phyloP scores from a whole-genome alignment of 257 asterid species.

The Cinchona pubescens region DNA sequence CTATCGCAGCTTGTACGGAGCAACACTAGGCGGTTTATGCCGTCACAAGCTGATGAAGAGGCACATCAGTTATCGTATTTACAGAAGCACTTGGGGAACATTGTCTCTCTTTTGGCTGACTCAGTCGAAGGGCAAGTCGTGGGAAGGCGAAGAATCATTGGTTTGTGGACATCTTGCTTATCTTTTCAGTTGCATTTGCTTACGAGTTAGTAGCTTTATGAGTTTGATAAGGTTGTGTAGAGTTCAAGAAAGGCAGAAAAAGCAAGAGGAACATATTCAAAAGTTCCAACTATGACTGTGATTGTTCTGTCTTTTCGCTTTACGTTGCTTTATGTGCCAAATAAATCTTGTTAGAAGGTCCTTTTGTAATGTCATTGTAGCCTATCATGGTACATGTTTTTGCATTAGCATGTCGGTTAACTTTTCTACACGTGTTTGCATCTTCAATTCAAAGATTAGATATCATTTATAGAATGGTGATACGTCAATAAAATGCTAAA shows the following conservation, averaged over 20 bases:
- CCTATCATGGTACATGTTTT: neutral
- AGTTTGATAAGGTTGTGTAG: neutral
- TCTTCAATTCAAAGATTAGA: neutral
- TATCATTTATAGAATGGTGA: neutral
- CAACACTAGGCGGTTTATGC: slow-evolving; percentile 86
- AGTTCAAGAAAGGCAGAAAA: neutral
- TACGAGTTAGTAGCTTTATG: neutral
- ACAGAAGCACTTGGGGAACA: slow-evolving; percentile 82
- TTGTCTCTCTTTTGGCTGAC: slow-evolving; percentile 87
- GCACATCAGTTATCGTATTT: slow-evolving; percentile 94
- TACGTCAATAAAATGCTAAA: neutral
- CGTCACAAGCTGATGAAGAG: slow-evolving; percentile 92
- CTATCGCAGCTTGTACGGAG: slow-evolving; percentile 83
- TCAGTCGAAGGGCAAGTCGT: slow-evolving; percentile 67
- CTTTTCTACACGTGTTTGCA: neutral
- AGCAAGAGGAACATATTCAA: neutral
- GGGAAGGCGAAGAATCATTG: slow-evolving; percentile 74
- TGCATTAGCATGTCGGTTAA: neutral
- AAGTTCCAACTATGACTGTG: neutral
- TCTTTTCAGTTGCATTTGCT: slow-evolving; percentile 4
- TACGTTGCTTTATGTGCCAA: neutral
- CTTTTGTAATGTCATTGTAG: neutral
- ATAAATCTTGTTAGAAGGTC: neutral
- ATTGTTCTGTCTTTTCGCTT: neutral
- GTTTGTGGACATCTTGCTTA: slow-evolving; percentile 38